A percentile compares a stretch with the other conserved stretches of the same genome.
Evolutionary conservation across 768 basidiomycete genomes (phyloP).

Genomic region (Tremella yokohamensis): DNA sequence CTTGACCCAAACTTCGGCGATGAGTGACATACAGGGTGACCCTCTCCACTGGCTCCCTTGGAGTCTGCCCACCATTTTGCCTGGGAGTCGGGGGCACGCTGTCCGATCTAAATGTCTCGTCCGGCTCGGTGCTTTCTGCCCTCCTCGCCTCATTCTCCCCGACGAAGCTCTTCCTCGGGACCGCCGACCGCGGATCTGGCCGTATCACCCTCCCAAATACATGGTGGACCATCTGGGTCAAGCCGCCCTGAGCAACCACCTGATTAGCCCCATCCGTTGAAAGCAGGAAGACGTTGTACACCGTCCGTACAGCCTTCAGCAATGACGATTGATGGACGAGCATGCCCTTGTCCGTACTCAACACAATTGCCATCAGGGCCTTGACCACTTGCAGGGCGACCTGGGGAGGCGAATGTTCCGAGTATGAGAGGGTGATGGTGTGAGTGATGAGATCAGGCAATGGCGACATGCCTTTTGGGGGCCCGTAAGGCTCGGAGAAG

Average conservation of each 20-base stretch:
- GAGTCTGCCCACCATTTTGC: conserved; percentile 12
- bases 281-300: conserved; percentile 95
- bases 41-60: conserved; percentile 16
- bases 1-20: not conserved
- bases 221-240: conserved; percentile 97
- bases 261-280: conserved; percentile 88
- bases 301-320: conserved; percentile 92
- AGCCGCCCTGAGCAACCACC: conserved; percentile 94
- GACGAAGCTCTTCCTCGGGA: conserved; percentile 16
- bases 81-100: conserved; percentile 15
- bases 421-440: conserved; percentile 88
- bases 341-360: conserved; percentile 58
- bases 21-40: conserved; percentile 37
- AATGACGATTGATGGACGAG: conserved; percentile 93
- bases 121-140: conserved; percentile 13
- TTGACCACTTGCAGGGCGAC: conserved; percentile 97
- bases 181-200: conserved; percentile 23
- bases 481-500: conserved; percentile 73
- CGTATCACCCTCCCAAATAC: conserved; percentile 68
- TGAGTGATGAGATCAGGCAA: conserved; percentile 90
- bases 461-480: conserved; percentile 68
- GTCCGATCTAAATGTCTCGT: conserved; percentile 17
- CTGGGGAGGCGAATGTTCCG: conserved; percentile 78
- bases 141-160: conserved; percentile 42
- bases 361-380: conserved; percentile 79